Conservation (phyloP, 371 early-diverging fungal genomes). For the Funneliformis caledonium region DNA sequence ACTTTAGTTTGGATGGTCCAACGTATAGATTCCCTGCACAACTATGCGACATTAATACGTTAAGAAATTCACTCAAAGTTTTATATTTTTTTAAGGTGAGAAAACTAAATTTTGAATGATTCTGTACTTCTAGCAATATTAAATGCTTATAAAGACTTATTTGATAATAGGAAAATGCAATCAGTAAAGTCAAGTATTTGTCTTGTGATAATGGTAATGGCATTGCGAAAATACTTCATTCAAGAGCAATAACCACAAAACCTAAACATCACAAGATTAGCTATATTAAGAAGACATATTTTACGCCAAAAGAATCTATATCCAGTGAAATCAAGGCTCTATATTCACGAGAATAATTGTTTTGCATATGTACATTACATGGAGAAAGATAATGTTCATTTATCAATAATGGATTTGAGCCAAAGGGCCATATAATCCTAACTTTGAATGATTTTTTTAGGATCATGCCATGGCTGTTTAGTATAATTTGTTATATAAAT, state of each 20-base stretch:
- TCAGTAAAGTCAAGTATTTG: constrained; percentile 9
- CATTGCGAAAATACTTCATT: constrained; percentile 12
- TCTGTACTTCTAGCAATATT: constrained; percentile 6
- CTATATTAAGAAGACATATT: constrained; percentile 23
- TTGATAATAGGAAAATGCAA: constrained; percentile 24
- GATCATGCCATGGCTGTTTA: too few relatives aligned
- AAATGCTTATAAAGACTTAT: background rate
- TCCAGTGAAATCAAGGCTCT: constrained; percentile 4
- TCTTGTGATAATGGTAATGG: background rate
- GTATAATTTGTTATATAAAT: too few relatives aligned
- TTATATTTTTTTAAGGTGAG: background rate
- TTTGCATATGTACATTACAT: background rate
- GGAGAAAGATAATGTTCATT: too few relatives aligned
- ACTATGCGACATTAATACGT: background rate
- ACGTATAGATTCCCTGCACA: background rate
- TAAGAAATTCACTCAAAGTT: background rate
- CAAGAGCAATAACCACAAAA: constrained; percentile 8
- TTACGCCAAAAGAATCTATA: constrained; percentile 2
- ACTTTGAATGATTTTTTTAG: too few relatives aligned
- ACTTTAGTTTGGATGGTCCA: background rate
- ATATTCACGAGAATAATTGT: background rate
- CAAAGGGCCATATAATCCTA: too few relatives aligned
- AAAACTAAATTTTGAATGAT: constrained; percentile 17
- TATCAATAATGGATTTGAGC: too few relatives aligned
- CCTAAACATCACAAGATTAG: constrained; percentile 13